Percentiles rank a stretch among this genome's conserved stretches.
These are phyloP conservation scores for Backusella macrospora DNA, from an alignment of 192 early-diverging fungal species.

Conservation along the genomic window DNA sequence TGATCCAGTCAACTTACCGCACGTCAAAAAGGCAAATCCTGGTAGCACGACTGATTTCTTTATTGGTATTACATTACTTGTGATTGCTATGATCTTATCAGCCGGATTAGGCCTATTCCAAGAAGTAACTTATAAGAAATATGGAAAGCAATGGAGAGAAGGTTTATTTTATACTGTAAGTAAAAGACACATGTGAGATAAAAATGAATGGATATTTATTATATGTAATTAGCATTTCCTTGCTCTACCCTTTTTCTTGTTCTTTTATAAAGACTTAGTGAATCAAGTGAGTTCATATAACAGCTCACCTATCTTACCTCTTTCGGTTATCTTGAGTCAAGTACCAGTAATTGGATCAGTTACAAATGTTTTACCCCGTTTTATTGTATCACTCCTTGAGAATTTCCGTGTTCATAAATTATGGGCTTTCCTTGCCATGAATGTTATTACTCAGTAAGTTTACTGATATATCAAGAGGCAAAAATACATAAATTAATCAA, in stretches of 20 bases:
- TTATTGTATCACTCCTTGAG: neutral
- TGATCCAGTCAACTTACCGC: neutral
- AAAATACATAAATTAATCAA: neutral
- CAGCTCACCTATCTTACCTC: conserved; percentile 51
- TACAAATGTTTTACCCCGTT: neutral
- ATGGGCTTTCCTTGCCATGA: conserved; percentile 73
- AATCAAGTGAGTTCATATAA: conserved; percentile 60
- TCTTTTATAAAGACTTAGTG: conserved; percentile 72
- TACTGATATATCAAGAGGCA: neutral
- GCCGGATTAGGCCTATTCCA: conserved; percentile 84
- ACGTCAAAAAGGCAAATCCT: neutral
- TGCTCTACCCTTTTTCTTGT: conserved; percentile 78
- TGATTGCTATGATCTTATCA: conserved; percentile 74
- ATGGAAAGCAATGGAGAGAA: conserved; percentile 85
- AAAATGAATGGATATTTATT: neutral
- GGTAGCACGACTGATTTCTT: conserved; percentile 24
- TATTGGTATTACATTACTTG: conserved; percentile 68
- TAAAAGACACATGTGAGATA: neutral
- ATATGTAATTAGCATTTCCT: conserved; percentile 65
- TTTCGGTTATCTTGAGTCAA: conserved; percentile 20
- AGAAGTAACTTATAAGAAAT: conserved; percentile 75
- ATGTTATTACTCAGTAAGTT: conserved; percentile 80
- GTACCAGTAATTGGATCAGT: neutral
- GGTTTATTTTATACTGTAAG: conserved; percentile 84
- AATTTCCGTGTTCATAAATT: conserved; percentile 53